Evolutionary conservation across 306 rosid species (phyloP).

Genomic region (Argentina anserina): DNA sequence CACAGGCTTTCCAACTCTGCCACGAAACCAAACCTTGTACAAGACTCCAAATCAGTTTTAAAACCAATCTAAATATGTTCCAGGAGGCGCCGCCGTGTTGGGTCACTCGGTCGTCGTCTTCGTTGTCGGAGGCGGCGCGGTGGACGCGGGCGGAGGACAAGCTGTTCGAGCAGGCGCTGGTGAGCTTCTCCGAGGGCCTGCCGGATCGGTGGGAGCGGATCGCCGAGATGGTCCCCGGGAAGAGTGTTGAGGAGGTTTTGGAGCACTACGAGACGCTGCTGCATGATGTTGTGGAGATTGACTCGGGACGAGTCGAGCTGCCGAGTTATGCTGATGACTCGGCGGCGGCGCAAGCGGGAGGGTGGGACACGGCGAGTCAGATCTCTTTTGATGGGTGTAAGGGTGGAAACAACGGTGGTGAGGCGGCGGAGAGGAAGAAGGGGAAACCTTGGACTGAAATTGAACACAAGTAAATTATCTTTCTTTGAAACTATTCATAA

Average conservation of each 20-base stretch:
- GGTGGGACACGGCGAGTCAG: slow-evolving; percentile 61
- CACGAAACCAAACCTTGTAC: slow-evolving; percentile 56
- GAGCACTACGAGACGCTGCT: slow-evolving; percentile 62
- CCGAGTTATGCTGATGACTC: slow-evolving; percentile 64
- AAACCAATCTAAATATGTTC: slow-evolving; percentile 30
- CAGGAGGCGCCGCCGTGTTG: slow-evolving; percentile 31
- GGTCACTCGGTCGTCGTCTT: slow-evolving; percentile 27
- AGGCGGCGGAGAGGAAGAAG: slow-evolving; percentile 73
- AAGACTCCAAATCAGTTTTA: slow-evolving; percentile 35
- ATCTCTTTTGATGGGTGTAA: slow-evolving; percentile 64
- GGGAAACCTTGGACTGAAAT: slow-evolving; percentile 90
- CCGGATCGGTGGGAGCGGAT: slow-evolving; percentile 73
- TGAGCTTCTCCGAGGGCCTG: slow-evolving; percentile 42
- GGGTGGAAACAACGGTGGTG: slow-evolving; percentile 21
- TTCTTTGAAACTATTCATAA: neutral
- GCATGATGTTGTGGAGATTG: slow-evolving; percentile 67
- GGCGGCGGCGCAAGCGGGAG: slow-evolving; percentile 12
- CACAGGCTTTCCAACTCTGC: slow-evolving; percentile 25
- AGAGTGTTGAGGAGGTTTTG: slow-evolving; percentile 45
- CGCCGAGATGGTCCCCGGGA: slow-evolving; percentile 59
- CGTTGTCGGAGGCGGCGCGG: too few relatives aligned
- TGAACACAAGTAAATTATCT: slow-evolving; percentile 60
- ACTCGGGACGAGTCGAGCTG: slow-evolving; percentile 65
- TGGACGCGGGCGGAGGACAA: slow-evolving; percentile 77
- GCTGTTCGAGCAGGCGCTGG: slow-evolving; percentile 73